Evolutionary conservation across 1,139 yeast genomes (phyloP).

Genomic region (Yamadazyma conglobata): DNA sequence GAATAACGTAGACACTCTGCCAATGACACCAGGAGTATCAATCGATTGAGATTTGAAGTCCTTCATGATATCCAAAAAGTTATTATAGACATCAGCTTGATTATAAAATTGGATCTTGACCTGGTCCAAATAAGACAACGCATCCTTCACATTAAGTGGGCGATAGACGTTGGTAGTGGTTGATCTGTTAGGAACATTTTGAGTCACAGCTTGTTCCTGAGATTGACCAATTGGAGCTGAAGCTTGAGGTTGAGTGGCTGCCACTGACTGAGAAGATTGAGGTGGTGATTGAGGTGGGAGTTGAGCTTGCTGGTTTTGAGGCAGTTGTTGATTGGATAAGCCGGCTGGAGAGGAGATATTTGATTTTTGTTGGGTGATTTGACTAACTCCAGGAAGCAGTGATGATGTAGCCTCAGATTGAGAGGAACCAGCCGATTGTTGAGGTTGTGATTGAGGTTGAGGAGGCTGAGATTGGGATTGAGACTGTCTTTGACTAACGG

Average conservation of each 20-base stretch:
- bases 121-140: slow-evolving; percentile 89
- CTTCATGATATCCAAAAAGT: slow-evolving; percentile 95
- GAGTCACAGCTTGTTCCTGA: slow-evolving; percentile 20
- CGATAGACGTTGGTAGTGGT: slow-evolving; percentile 57
- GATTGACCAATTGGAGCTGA: slow-evolving; percentile 8
- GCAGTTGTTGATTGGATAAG: too few relatives aligned
- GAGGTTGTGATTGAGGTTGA: background rate
- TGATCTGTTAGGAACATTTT: slow-evolving; percentile 44
- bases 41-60: slow-evolving; percentile 95
- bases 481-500: too few relatives aligned
- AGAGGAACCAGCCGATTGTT: background rate
- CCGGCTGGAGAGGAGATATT: too few relatives aligned
- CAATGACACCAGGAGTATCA: slow-evolving; percentile 98
- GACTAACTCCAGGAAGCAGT: too few relatives aligned
- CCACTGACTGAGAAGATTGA: slow-evolving; percentile 12
- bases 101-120: slow-evolving; percentile 89
- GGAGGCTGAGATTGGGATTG: slow-evolving; percentile 5
- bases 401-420: too few relatives aligned
- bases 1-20: slow-evolving; percentile 84
- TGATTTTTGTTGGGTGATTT: too few relatives aligned
- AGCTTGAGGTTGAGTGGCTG: slow-evolving; percentile 8
- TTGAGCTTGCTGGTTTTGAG: slow-evolving; percentile 7
- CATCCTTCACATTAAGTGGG: slow-evolving; percentile 94
- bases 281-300: slow-evolving; percentile 7
- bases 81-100: slow-evolving; percentile 95